phyloP scores from a whole-genome alignment of 805 yeast genomes.

The Torulaspora quercuum region DNA sequence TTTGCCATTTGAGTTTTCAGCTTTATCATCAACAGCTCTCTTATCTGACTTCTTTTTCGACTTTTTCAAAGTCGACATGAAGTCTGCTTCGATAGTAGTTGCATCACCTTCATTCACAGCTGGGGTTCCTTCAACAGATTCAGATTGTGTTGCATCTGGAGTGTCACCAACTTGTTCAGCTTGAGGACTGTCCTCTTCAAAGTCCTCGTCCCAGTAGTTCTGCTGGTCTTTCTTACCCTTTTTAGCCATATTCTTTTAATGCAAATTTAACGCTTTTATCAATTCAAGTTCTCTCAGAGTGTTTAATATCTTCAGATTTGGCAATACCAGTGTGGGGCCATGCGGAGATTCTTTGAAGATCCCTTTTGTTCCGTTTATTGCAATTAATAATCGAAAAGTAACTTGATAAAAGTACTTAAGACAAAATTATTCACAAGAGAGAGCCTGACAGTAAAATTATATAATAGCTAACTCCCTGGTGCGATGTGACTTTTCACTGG shows the following conservation, averaged over 20 bases:
- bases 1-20: conserved; percentile 46
- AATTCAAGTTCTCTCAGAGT: conserved; percentile 13
- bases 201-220: conserved; percentile 78
- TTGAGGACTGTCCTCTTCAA: conserved; percentile 48
- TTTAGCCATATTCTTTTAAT: conserved; percentile 38
- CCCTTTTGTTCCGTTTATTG: no score
- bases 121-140: conserved; percentile 20
- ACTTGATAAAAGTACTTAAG: no score
- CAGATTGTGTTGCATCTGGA: conserved; percentile 24
- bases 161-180: conserved; percentile 50
- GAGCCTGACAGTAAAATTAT: no score
- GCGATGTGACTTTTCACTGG: no score
- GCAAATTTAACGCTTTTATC: background rate
- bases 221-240: conserved; percentile 67
- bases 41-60: conserved; percentile 74
- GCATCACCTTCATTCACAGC: conserved; percentile 38
- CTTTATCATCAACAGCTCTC: conserved; percentile 58
- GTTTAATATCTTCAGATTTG: conserved; percentile 5
- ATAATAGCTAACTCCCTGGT: no score
- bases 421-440: no score
- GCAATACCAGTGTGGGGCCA: no score
- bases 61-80: conserved; percentile 77
- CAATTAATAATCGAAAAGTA: no score
- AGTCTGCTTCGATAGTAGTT: conserved; percentile 57
- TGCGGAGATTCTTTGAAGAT: no score